Conservation (phyloP, 2,329 filamentous ascomycete species). For the Claviceps humidiphila region DNA sequence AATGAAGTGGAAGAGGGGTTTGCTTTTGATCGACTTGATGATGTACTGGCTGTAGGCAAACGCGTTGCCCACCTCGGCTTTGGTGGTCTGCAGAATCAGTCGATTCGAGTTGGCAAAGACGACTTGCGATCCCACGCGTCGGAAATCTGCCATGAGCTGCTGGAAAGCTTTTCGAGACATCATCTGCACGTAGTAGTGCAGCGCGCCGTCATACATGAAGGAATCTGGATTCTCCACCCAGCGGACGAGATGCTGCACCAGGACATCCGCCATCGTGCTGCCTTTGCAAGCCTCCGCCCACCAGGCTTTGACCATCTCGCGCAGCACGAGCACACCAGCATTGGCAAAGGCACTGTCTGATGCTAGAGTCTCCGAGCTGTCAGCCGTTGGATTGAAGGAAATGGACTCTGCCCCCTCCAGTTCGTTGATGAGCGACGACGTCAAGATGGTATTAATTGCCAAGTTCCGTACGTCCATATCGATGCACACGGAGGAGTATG, state of each 20-base stretch:
- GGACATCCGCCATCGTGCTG: slow-evolving; percentile 89
- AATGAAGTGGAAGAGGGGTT: slow-evolving; percentile 92
- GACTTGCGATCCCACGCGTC: slow-evolving; percentile 84
- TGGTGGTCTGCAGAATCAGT: slow-evolving; percentile 86
- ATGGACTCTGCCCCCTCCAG: slow-evolving; percentile 81
- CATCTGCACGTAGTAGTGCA: slow-evolving; percentile 97
- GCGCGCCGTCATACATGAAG: slow-evolving; percentile 83
- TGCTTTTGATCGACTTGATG: slow-evolving; percentile 89
- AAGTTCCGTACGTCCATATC: slow-evolving; percentile 89
- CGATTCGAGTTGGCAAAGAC: slow-evolving; percentile 89
- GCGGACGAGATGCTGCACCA: slow-evolving; percentile 92
- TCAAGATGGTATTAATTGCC: slow-evolving; percentile 94
- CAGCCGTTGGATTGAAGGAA: slow-evolving; percentile 53
- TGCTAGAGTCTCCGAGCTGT: slow-evolving; percentile 44
- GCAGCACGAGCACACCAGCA: slow-evolving; percentile 75
- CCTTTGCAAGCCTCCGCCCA: slow-evolving; percentile 88
- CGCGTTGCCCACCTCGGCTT: slow-evolving; percentile 90
- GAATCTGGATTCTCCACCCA: slow-evolving; percentile 94
- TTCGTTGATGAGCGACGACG: slow-evolving; percentile 92
- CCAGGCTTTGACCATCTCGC: slow-evolving; percentile 98
- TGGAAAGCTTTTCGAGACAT: slow-evolving; percentile 96
- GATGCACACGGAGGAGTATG: slow-evolving; percentile 91
- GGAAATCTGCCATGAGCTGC: slow-evolving; percentile 93
- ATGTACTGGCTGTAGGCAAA: slow-evolving; percentile 97
- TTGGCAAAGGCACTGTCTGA: slow-evolving; percentile 89